Evolutionary conservation across 106 monocot genomes (phyloP).

Genomic region (Dioscorea alata): DNA sequence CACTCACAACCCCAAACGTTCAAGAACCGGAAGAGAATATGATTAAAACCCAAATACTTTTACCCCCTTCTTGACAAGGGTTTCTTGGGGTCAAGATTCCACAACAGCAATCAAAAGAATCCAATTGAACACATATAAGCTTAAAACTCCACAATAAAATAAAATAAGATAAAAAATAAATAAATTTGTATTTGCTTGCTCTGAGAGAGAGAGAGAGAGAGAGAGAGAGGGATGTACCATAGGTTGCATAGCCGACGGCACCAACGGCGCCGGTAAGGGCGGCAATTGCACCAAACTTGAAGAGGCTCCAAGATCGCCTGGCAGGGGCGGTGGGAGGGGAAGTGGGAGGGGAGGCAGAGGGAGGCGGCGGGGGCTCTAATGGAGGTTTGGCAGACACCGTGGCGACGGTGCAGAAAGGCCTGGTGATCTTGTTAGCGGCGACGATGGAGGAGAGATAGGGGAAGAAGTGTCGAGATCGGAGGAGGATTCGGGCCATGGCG

Average conservation of each 20-base stretch:
- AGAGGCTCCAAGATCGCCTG: constrained; percentile 19
- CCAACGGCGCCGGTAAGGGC: constrained; percentile 40
- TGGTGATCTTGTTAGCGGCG: neutral
- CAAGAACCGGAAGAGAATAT: neutral
- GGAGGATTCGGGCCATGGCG: neutral
- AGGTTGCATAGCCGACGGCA: constrained; percentile 49
- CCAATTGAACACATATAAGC: neutral
- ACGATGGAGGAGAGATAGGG: neutral
- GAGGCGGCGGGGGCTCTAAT: neutral
- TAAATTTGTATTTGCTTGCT: too few species aligned
- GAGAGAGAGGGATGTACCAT: constrained; percentile 25
- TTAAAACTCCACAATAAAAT: neutral
- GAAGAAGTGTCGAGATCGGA: neutral
- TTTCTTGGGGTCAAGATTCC: neutral
- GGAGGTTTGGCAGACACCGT: constrained; percentile 5
- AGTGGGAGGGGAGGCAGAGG: constrained; percentile 4
- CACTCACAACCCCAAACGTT: neutral
- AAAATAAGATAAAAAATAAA: too few species aligned
- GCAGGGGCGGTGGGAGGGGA: constrained; percentile 2
- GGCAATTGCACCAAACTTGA: constrained; percentile 37
- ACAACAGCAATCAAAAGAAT: neutral
- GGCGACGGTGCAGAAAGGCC: constrained; percentile 3
- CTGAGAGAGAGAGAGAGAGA: neutral
- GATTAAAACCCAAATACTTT: neutral
- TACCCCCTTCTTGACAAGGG: neutral